Evolutionary conservation across 768 basidiomycete species (phyloP), one percentile per base, ranked within the genome.

Genomic region (Suillus tomentosus): DNA sequence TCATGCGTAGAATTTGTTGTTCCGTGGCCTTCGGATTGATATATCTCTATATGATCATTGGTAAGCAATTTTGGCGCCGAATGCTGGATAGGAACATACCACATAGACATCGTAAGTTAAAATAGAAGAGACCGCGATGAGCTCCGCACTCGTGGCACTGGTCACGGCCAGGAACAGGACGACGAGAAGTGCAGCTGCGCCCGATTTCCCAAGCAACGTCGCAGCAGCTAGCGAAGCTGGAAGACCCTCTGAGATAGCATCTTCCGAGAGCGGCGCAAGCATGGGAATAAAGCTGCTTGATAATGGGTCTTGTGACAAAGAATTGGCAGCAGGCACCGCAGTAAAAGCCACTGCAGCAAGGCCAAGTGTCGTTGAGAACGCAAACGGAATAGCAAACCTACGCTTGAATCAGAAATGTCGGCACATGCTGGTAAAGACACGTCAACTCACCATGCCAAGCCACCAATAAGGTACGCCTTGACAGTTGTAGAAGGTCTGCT

Each of bases 391-490:
- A 1, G 91, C 86, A 71, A 96, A 94, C 86, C 86, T 87, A 56
- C 17, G 13, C 50, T 24, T 43, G 10, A 22, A 58, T 39, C 3
- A 53, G 31, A 22, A 60, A 61, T 10, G 13, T 13, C 10, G 19
- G 34, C 31, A 37, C 36, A 53, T 39, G 6, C 15, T 14, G n/a
- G 43, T 14, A 39, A 47, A 7, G 37, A 19, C 7, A 58, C n/a
- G 7, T 37, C 34, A 50, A 48, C 79, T 45, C 64, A 87, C 95
- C 96, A 97, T 2, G 93, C 90, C 9, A 95, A 73, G 3, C 95
- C 95, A 51, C 95, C 96, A 9, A 95, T 81, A 4, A 96, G 79
- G 78, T 94, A 98, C 0, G 92, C 95, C 75, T 95, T 95, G 64
- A 96, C 94, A 14, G 90, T 91, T n/a, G 84, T 88, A 1, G 86